A percentile compares a stretch with the other conserved stretches of the same genome.
Conservation (phyloP, 441 rosid species). For the Erodium texanum region DNA sequence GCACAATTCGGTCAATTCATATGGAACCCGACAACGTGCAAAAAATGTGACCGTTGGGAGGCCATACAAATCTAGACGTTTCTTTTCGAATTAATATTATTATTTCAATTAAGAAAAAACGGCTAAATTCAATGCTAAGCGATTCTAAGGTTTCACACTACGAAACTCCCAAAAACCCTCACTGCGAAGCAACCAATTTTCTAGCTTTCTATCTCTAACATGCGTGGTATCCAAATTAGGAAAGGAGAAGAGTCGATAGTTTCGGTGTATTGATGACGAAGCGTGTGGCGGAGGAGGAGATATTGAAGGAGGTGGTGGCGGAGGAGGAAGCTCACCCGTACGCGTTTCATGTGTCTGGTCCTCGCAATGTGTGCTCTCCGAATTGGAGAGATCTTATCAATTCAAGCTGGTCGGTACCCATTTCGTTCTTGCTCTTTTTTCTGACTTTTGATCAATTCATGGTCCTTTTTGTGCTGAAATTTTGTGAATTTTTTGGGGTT, state of each 20-base stretch:
- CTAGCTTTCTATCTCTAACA: not conserved
- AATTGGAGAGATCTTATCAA: conserved; percentile 1
- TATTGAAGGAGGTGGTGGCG: not conserved
- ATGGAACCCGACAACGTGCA: no score
- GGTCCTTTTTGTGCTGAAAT: no score
- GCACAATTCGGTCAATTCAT: no score
- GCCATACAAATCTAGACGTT: no score
- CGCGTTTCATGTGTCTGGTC: conserved; percentile 6
- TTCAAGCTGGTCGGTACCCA: not conserved
- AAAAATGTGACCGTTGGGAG: no score
- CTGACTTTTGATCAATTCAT: not conserved
- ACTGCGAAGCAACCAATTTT: not conserved
- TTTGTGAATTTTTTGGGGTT: no score
- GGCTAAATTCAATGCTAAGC: not conserved
- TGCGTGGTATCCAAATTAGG: not conserved
- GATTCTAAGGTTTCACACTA: not conserved
- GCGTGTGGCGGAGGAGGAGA: not conserved
- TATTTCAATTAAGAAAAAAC: no score
- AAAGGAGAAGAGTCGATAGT: not conserved
- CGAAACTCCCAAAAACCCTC: not conserved
- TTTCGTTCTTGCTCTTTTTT: not conserved
- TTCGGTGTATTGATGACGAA: not conserved
- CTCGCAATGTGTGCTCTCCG: conserved; percentile 4
- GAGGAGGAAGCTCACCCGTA: conserved; percentile 1
- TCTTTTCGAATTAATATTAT: no score